Evolutionary conservation across 768 basidiomycete genomes (phyloP).

Genomic region (Termitomyces sp.): DNA sequence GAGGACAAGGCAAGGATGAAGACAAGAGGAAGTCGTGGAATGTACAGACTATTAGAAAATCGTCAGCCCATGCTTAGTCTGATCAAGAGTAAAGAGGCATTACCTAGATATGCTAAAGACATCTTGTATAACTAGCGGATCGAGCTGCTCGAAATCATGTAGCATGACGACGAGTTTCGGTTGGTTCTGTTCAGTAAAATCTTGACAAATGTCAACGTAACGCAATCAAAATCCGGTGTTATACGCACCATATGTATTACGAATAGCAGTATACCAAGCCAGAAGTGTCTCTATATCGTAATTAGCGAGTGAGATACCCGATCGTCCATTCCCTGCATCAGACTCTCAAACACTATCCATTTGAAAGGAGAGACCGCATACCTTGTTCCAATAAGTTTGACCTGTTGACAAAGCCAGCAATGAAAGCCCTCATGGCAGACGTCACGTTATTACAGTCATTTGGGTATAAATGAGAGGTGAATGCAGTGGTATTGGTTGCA

Average conservation of each 20-base stretch:
- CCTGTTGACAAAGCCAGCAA: constrained; percentile 45
- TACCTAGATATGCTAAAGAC: constrained; percentile 70
- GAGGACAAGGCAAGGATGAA: constrained; percentile 60
- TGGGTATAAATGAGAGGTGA: constrained; percentile 48
- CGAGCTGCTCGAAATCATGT: constrained; percentile 74
- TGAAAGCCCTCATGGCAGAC: constrained; percentile 48
- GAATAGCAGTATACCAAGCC: constrained; percentile 50
- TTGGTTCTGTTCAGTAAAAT: constrained; percentile 5
- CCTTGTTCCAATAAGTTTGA: constrained; percentile 19
- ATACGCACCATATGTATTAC: constrained; percentile 29
- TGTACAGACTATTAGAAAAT: constrained; percentile 35
- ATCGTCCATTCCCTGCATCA: constrained; percentile 37
- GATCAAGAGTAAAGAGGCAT: neutral
- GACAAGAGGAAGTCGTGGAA: constrained; percentile 53
- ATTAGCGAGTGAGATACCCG: constrained; percentile 45
- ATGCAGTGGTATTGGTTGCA: constrained; percentile 12
- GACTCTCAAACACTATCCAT: neutral
- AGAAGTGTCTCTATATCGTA: constrained; percentile 58
- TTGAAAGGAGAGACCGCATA: constrained; percentile 6
- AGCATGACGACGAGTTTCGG: constrained; percentile 52
- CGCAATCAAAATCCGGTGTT: neutral
- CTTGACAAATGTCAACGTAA: neutral
- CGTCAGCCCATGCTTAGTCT: neutral
- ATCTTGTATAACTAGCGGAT: constrained; percentile 57
- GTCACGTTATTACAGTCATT: constrained; percentile 49